phyloP scores from a whole-genome alignment of 495 filamentous ascomycete species.

The Hyaloscypha finlandica region DNA sequence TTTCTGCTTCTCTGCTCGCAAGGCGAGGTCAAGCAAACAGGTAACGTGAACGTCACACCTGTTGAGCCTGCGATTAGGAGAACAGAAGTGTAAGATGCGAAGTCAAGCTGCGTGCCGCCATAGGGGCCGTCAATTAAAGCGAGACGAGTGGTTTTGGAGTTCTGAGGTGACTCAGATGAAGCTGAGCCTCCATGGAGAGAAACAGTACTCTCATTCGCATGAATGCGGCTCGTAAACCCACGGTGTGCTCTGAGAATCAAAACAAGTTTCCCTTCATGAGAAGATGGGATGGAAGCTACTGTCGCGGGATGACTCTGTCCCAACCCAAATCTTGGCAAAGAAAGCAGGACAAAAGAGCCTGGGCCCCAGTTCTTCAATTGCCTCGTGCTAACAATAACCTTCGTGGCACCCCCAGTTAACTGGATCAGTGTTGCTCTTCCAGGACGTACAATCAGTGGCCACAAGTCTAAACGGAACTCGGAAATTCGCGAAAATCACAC shows the following conservation, averaged over 20 bases:
- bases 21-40: slow-evolving; percentile 6
- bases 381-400: slow-evolving; percentile 41
- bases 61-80: slow-evolving; percentile 19
- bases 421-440: slow-evolving; percentile 14
- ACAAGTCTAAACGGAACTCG: too few relatives aligned
- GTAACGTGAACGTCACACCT: slow-evolving; percentile 17
- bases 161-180: neutral
- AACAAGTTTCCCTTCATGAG: slow-evolving; percentile 61
- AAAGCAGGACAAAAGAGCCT: slow-evolving; percentile 77
- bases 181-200: neutral
- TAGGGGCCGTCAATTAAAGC: slow-evolving; percentile 15
- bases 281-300: slow-evolving; percentile 54
- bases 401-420: slow-evolving; percentile 56
- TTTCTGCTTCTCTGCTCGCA: neutral
- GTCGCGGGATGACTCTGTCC: slow-evolving; percentile 82
- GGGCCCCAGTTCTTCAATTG: slow-evolving; percentile 70
- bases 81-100: slow-evolving; percentile 5
- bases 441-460: too few relatives aligned
- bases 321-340: slow-evolving; percentile 64
- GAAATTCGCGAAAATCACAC: too few relatives aligned
- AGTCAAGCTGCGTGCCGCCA: slow-evolving; percentile 10
- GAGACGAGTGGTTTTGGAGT: slow-evolving; percentile 8
- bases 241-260: slow-evolving; percentile 68
- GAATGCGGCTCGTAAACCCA: slow-evolving; percentile 67
- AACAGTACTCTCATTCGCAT: neutral